Evolutionary conservation across 306 rosid genomes (phyloP).

Genomic region (Gleditsia sinensis): DNA sequence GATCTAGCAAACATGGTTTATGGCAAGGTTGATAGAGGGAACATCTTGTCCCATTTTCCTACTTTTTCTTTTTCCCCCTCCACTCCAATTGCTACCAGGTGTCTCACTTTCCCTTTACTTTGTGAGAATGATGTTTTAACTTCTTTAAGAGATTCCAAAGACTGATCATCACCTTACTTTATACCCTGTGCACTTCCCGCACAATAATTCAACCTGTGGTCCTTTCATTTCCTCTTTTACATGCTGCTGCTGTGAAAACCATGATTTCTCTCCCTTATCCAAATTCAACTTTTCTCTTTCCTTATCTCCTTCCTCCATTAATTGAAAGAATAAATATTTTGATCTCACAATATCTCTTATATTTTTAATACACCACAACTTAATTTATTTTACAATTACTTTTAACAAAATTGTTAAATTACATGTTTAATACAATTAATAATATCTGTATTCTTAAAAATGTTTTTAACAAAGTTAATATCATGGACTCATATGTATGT

Average conservation of each 20-base stretch:
- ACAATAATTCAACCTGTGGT: slow-evolving; percentile 54
- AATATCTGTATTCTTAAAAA: too few species aligned
- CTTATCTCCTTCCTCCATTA: not conserved
- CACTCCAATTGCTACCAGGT: slow-evolving; percentile 10
- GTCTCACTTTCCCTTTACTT: slow-evolving; percentile 39
- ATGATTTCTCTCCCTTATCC: slow-evolving; percentile 32
- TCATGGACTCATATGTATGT: too few species aligned
- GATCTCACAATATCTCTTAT: too few species aligned
- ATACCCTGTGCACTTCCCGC: slow-evolving; percentile 38
- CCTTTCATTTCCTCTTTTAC: slow-evolving; percentile 46
- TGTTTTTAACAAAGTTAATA: too few species aligned
- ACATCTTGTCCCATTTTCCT: slow-evolving; percentile 55
- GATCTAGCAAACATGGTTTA: slow-evolving; percentile 43
- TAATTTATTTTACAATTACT: too few species aligned
- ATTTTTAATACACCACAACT: too few species aligned
- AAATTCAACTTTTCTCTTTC: slow-evolving; percentile 21
- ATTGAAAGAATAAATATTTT: too few species aligned
- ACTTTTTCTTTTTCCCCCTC: slow-evolving; percentile 37
- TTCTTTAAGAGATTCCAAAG: slow-evolving; percentile 51
- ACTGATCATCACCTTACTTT: slow-evolving; percentile 37
- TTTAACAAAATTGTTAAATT: too few species aligned
- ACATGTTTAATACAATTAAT: too few species aligned
- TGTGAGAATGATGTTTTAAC: slow-evolving; percentile 58
- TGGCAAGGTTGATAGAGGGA: slow-evolving; percentile 51
- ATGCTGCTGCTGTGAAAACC: slow-evolving; percentile 35